Percentiles rank a stretch among this genome's conserved stretches.
Conservation (phyloP, 2,329 filamentous ascomycete genomes). For the Purpureocillium lavendulum region DNA sequence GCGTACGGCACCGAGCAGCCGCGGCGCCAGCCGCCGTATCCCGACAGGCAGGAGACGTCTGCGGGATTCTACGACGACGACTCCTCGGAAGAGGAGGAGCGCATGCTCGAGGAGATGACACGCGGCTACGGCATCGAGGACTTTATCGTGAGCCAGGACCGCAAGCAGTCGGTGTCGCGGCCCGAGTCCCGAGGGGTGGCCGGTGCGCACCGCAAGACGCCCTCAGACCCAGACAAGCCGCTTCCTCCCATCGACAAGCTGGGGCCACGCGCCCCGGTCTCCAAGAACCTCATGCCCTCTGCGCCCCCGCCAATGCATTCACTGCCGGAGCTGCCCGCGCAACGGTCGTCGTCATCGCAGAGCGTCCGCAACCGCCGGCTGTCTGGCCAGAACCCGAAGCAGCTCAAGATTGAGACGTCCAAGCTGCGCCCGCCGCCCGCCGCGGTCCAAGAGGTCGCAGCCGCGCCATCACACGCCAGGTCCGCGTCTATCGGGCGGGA, state of each 20-base stretch:
- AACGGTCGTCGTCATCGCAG: slow-evolving; percentile 22
- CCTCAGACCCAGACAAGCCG: slow-evolving; percentile 48
- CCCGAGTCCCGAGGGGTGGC: slow-evolving; percentile 64
- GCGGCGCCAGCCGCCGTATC: slow-evolving; percentile 20
- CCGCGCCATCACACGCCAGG: background rate
- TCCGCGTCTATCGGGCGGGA: slow-evolving; percentile 1
- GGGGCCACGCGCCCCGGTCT: slow-evolving; percentile 10
- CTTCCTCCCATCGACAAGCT: slow-evolving; percentile 59
- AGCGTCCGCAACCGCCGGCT: slow-evolving; percentile 68
- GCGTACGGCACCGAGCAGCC: slow-evolving; percentile 26
- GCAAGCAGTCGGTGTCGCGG: slow-evolving; percentile 45
- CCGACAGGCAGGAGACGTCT: slow-evolving; percentile 14
- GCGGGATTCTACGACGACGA: slow-evolving; percentile 57
- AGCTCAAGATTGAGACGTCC: slow-evolving; percentile 79
- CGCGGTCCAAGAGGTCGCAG: slow-evolving; percentile 3
- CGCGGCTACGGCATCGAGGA: slow-evolving; percentile 75
- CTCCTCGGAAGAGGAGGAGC: slow-evolving; percentile 65
- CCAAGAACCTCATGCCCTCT: slow-evolving; percentile 15
- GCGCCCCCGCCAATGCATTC: slow-evolving; percentile 42
- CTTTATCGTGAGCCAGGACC: slow-evolving; percentile 51
- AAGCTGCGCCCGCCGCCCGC: slow-evolving; percentile 17
- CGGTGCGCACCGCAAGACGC: slow-evolving; percentile 74
- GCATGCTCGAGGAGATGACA: slow-evolving; percentile 80
- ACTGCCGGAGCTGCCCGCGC: slow-evolving; percentile 33
- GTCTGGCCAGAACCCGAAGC: slow-evolving; percentile 71